phyloP scores from a whole-genome alignment of 192 early-diverging fungal genomes.

The Thoreauomyces humboldtii region DNA sequence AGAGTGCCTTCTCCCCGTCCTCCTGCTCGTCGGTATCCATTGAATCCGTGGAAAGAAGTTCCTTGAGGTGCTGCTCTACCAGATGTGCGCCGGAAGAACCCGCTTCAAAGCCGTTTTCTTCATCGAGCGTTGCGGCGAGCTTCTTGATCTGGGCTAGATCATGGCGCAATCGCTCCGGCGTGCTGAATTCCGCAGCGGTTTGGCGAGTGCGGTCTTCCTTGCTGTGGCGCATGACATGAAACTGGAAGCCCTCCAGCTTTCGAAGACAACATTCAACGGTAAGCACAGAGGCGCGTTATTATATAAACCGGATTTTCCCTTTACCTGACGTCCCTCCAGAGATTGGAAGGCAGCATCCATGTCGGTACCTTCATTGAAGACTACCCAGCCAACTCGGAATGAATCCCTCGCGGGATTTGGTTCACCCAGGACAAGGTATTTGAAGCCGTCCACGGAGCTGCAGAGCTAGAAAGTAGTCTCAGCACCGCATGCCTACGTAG shows the following conservation, averaged over 20 bases:
- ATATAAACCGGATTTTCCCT: no score
- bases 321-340: slow-evolving; percentile 44
- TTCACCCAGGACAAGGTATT: slow-evolving; percentile 81
- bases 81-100: slow-evolving; percentile 27
- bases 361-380: slow-evolving; percentile 81
- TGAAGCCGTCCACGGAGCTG: slow-evolving; percentile 72
- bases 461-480: slow-evolving; percentile 55
- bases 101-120: slow-evolving; percentile 40
- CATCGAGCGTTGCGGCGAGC: slow-evolving; percentile 59
- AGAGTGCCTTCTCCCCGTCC: no score
- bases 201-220: slow-evolving; percentile 46
- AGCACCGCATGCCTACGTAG: no score
- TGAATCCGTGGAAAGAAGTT: no score
- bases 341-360: slow-evolving; percentile 65
- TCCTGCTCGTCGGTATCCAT: no score
- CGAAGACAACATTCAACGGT: no score
- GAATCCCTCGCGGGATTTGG: slow-evolving; percentile 80
- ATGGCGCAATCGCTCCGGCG: slow-evolving; percentile 64
- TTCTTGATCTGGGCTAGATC: slow-evolving; percentile 68
- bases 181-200: slow-evolving; percentile 71
- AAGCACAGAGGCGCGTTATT: no score
- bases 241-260: no score
- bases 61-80: slow-evolving; percentile 2
- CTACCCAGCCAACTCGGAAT: slow-evolving; percentile 89
- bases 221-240: slow-evolving; percentile 49